Conservation (phyloP, 192 early-diverging fungal species). For the Coemansia sp. region DNA sequence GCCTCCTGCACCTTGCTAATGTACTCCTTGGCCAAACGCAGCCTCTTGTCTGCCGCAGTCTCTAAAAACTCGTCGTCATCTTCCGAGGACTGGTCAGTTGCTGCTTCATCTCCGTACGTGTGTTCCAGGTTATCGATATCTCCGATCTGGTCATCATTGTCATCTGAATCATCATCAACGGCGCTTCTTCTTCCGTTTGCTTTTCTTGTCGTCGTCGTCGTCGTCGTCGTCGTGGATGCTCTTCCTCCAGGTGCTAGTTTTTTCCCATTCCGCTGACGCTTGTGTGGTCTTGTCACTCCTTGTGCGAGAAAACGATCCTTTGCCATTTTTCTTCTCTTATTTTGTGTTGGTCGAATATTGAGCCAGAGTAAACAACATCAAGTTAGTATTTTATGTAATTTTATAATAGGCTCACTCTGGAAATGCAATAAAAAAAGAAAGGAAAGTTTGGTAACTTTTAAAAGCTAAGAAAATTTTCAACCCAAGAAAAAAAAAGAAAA, state of each 20-base stretch:
- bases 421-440: no score
- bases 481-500: not conserved
- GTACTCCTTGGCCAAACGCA: slow-evolving; percentile 92
- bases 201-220: not conserved
- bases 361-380: not conserved
- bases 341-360: not conserved
- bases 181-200: not conserved
- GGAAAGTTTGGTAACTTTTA: not conserved
- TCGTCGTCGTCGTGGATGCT: not conserved
- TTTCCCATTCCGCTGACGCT: slow-evolving; percentile 39
- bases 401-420: no score
- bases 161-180: slow-evolving; percentile 3
- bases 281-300: slow-evolving; percentile 33
- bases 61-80: slow-evolving; percentile 74
- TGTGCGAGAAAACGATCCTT: slow-evolving; percentile 46
- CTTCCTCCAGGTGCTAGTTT: not conserved
- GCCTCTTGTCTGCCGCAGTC: slow-evolving; percentile 88
- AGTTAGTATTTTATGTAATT: not conserved
- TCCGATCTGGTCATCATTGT: slow-evolving; percentile 33
- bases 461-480: no score
- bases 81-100: slow-evolving; percentile 25
- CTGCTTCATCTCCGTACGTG: slow-evolving; percentile 20
- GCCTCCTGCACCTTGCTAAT: slow-evolving; percentile 69
- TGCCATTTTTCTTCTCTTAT: slow-evolving; percentile 22
- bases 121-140: slow-evolving; percentile 40